Evolutionary conservation across 352 stramenopile genomes (phyloP), one percentile per base, ranked within the genome.

Genomic region (Phytophthora tubulina): DNA sequence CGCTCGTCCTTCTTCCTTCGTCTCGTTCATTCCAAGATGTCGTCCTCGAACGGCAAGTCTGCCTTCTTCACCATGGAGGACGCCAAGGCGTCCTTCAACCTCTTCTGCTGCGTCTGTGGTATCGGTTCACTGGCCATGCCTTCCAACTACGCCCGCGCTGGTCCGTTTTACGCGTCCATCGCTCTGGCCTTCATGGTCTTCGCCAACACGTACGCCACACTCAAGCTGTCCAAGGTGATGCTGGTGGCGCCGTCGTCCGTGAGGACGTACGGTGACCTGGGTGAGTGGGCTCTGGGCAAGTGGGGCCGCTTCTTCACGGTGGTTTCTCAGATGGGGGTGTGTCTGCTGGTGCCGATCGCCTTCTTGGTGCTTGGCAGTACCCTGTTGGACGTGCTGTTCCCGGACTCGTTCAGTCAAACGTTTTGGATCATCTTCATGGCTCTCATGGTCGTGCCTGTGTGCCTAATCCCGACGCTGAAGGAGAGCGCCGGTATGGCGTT

Each of bases 151-250:
- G 39, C 39, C 0, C 39, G 39, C 7, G 39, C 39, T 6, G 39
- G 39, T 9, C 39, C 39, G 14, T 46, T 46, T 2, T 46, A 27
- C 39, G 39, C 39, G 13, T 46, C 39, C 9, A 61, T 78, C 44
- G 80, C 80, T 3, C 54, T 83, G 38, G 60, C 76, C 6, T 86
- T 84, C 67, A 86, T 86, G 79, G 66, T 74, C 36, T 82, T 81
- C 52, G 76, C 78, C 63, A 87, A 87, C 73, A 74, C 81, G 33
- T 87, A 85, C 66, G 67, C 79, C 7, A 84, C 79, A 1, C 71
- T 87, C 41, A 75, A 63, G n/a, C 65, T 79, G 31, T 82, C 73
- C 53, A 77, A 78, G 48, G 78, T 86, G 8, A 35, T 88, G 64
- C 69, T 88, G 17, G 63, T 74, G 11, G 78, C 80, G 9, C 80